phyloP scores from a whole-genome alignment of 78 protist species.

The Dictyostelium intermedium region DNA sequence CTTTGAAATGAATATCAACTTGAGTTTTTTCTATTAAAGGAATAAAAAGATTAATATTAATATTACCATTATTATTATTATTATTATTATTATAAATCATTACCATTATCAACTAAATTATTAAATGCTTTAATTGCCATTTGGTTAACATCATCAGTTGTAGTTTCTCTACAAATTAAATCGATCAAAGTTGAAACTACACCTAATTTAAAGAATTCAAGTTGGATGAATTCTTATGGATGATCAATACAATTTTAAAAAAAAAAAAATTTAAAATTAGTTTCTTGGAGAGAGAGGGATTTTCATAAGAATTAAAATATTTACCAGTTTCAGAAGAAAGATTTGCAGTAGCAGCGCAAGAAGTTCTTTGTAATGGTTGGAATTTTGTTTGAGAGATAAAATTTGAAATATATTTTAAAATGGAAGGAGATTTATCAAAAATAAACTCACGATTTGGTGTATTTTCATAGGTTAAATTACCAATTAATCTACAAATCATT shows the following conservation, averaged over 20 bases:
- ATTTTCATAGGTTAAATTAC: constrained; percentile 50
- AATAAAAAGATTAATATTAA: background rate
- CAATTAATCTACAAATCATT: constrained; percentile 46
- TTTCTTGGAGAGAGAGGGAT: no score
- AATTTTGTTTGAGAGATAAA: constrained; percentile 6
- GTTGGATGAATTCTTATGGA: constrained; percentile 1
- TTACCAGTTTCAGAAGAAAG: constrained; percentile 27
- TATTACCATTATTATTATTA: background rate
- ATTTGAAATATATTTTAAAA: background rate
- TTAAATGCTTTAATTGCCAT: constrained; percentile 36
- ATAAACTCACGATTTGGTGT: constrained; percentile 3
- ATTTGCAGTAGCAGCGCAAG: constrained; percentile 32
- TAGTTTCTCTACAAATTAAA: background rate
- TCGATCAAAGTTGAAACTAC: constrained; percentile 11
- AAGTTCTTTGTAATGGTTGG: background rate
- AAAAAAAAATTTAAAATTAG: background rate
- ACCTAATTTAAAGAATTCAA: constrained; percentile 24
- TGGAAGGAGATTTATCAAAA: background rate
- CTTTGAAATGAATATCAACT: background rate
- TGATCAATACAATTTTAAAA: background rate
- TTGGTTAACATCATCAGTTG: constrained; percentile 1
- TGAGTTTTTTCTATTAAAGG: background rate
- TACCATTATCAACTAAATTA: constrained; percentile 34
- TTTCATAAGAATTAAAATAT: no score
- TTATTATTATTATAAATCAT: background rate